Evolutionary conservation across 2,329 filamentous ascomycete species (phyloP), one percentile per base, ranked within the genome.

Genomic region (Alternaria tenuissima): DNA sequence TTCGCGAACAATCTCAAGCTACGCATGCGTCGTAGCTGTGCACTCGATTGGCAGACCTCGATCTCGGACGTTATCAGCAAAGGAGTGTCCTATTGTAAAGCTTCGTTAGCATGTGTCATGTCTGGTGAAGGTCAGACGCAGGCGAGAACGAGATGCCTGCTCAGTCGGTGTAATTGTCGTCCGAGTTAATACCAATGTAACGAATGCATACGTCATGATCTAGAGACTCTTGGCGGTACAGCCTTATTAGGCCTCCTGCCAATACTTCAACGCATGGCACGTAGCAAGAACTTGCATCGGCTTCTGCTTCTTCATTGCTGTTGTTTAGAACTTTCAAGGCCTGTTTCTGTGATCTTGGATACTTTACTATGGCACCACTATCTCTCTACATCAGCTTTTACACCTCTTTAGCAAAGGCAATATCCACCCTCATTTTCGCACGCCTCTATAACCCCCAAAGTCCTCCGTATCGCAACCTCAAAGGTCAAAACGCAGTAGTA

Each of bases 401-500:
- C 43, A 56, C 30, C 7, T 66, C 65, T 7, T 46, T 62, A 3
- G 20, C 51, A 32, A 54, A 46, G 20, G 62, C 58, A 2, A n/a
- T 61, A 4, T 26, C 56, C 11, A 34, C 53, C 11, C 32, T 68
- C 20, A 20, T 44, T 12, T 57, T 68, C 32, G 59, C 63, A 8
- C 61, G 63, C 18, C 42, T 69, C 4, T 68, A 62, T 43, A 60
- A 26, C 14, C 59, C 59, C 8, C 65, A 68, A 16, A 7, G 11
- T 7, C 44, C 53, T 11, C 43, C 65, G 2, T 22, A 38, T 12
- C 60, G 63, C 49, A 24, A 65, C 20, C 57, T 85, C 48, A 76
- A 74, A 8, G 79, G 80, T 12, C 82, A 81, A 63, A 83, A 80
- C 0, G 79, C 85, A 3, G 72, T 86, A 8, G 67, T 85, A 16